Evolutionary conservation across 176 grass and related monocot genomes (phyloP), one percentile per base, ranked within the genome.

Genomic region (Juncus inflexus): DNA sequence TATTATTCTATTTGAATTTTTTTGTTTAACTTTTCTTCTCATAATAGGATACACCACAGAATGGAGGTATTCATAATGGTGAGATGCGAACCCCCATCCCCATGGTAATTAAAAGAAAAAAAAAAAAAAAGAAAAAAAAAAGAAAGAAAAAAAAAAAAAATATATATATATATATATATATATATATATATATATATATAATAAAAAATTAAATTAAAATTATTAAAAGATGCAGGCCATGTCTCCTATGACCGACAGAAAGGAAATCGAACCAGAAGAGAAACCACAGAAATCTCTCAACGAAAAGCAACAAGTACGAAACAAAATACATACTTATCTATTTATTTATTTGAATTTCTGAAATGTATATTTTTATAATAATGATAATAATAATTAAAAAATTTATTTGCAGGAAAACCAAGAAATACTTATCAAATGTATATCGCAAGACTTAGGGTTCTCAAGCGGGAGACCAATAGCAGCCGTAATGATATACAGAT

Each of bases 251-350:
- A 39, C 67, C 58, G 83, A 74, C 70, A 76, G 60, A 58, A 99
- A 90, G 77, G 89, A 94, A 15, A 78, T 82, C 60, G 89, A 94
- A 70, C 60, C 85, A 10, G 95, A 99, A 76, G 95, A 94, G 77
- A 99, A 86, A 69, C 95, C 95, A 60, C 95, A 94, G 50, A 99
- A 99, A 77, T 90, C 95, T 76, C 89, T 99, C 47, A 99, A 94
- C 15, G 89, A 99, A 69, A 99, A 92, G 83, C 95, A 94, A 54
- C 95, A 99, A 79, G 95, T 90, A 72, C 77, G 42, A 47, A 65
- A 60, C 76, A 65, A 52, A 28, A 47, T 35, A 12, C 67, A 43
- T 66, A 72, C 51, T 69, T n/a, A 11, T 76, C 64, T 83, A 36
- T 70, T 61, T 55, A 12, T 63, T 81, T n/a, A 5, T 65, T 66